Evolutionary conservation across 441 rosid genomes (phyloP).

Genomic region (Cnidoscolus chayamansa): DNA sequence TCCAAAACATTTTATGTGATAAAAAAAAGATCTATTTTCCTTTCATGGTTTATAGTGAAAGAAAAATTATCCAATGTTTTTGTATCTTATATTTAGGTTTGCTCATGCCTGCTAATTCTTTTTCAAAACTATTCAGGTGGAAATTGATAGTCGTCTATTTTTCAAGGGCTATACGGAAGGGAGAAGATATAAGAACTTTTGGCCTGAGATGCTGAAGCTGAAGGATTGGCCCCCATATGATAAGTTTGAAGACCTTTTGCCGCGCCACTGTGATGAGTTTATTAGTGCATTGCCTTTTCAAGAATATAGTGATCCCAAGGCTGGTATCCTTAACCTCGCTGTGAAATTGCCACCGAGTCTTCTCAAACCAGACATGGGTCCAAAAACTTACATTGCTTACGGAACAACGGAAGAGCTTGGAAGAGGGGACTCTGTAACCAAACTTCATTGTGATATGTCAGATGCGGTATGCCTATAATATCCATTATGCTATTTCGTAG

Average conservation of each 20-base stretch:
- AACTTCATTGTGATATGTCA: conserved; percentile 90
- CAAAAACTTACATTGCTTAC: conserved; percentile 89
- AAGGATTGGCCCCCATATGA: conserved; percentile 98
- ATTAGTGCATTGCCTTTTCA: conserved; percentile 78
- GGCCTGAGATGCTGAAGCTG: conserved; percentile 97
- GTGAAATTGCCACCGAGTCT: conserved; percentile 58
- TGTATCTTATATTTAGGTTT: not conserved
- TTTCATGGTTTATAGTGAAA: too few relatives aligned
- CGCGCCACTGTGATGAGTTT: conserved; percentile 91
- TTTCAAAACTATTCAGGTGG: conserved; percentile 48
- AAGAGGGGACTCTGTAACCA: conserved; percentile 93
- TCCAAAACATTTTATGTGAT: conserved; percentile 6
- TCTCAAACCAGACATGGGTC: conserved; percentile 90
- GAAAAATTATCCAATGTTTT: too few relatives aligned
- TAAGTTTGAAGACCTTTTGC: conserved; percentile 77
- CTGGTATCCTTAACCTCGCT: conserved; percentile 81
- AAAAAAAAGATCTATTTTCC: not conserved
- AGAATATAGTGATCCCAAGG: conserved; percentile 74
- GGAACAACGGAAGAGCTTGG: conserved; percentile 73
- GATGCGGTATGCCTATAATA: conserved; percentile 63
- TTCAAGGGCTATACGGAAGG: conserved; percentile 80
- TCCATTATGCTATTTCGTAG: not conserved
- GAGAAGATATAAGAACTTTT: conserved; percentile 60
- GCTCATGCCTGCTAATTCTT: conserved; percentile 13
- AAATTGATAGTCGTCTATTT: conserved; percentile 58